Percentiles rank a stretch among this genome's conserved stretches.
These are phyloP conservation scores for Mycena pura DNA, from an alignment of 768 basidiomycete genomes.

Conservation along the genomic window DNA sequence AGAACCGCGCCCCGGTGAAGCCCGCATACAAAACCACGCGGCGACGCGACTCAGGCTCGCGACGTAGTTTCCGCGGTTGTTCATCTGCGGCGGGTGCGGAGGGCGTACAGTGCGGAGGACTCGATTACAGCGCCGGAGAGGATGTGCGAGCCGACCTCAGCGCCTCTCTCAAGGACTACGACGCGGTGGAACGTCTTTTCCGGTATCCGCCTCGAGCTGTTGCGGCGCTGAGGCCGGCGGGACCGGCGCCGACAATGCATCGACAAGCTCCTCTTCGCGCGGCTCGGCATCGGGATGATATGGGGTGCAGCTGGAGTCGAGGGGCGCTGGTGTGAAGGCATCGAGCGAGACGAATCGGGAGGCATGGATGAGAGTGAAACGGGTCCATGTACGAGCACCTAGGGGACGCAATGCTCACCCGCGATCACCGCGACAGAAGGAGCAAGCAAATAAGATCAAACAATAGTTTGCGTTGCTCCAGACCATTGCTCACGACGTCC, in stretches of 20 bases:
- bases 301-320: background rate
- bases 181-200: conserved; percentile 86
- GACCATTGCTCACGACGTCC: too few species aligned
- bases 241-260: conserved; percentile 98
- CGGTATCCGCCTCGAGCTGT: conserved; percentile 84
- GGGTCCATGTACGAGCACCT: too few species aligned
- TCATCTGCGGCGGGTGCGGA: conserved; percentile 98
- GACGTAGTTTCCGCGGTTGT: conserved; percentile 92
- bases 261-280: conserved; percentile 76
- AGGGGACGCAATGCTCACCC: too few species aligned
- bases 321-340: too few species aligned
- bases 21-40: conserved; percentile 96
- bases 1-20: conserved; percentile 88
- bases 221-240: conserved; percentile 97
- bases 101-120: conserved; percentile 87
- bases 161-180: conserved; percentile 94
- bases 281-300: conserved; percentile 18
- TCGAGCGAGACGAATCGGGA: too few species aligned
- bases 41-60: conserved; percentile 88
- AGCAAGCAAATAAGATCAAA: too few species aligned
- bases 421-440: too few species aligned
- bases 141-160: conserved; percentile 93
- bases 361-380: too few species aligned
- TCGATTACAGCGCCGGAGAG: conserved; percentile 96
- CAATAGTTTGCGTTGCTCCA: too few species aligned